Base-by-base conservation (phyloP, 2,329 filamentous ascomycete genomes). In the Monilinia aucupariae region DNA sequence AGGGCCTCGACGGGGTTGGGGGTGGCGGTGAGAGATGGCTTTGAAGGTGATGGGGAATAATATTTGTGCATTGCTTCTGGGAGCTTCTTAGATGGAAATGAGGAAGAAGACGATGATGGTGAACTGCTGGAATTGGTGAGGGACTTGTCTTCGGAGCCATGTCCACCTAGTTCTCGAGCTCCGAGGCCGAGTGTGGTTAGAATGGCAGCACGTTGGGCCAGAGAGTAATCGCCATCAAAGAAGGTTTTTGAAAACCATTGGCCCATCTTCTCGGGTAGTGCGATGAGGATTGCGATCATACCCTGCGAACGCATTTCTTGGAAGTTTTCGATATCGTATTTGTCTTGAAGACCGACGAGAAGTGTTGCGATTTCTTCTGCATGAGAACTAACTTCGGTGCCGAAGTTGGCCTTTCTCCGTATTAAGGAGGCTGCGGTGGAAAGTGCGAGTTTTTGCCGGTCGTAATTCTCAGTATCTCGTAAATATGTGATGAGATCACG, bases 221-320 rank as follows among this genome's bases (percentile, higher is more conserved):
- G 79, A 0, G 92, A 96, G 75, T 94, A 92, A 73, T 99, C 94
- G 20, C 92, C 92, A 49, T 91, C 88, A 73, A 97, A 97, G 73
- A 94, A 96, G 0, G 89, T 88, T 63, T 87, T 85, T 3, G 89
- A 86, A 64, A 96, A 90, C 88, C 91, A 96, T 17, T 85, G 89
- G 0, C 86, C 92, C 83, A 97, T 91, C 59, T 83, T 81, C 55
- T 84, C 78, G 0, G 94, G 91, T 67, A 90, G 85, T 0, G 90
- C 87, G 2, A 94, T 81, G 0, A 96, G 79, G 9, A 96, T 77
- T 0, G 92, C 89, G 51, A 97, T 86, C 79, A 99, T 87, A 17
- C 87, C 86, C 74, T 96, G 88, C 4, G 94, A 78, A 22, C 87
- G 85, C 64, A 91, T 79, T 65, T 91, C 84, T 64, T 88, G 80